Evolutionary conservation across 495 filamentous ascomycete genomes (phyloP).

Genomic region (Evernia prunastri): DNA sequence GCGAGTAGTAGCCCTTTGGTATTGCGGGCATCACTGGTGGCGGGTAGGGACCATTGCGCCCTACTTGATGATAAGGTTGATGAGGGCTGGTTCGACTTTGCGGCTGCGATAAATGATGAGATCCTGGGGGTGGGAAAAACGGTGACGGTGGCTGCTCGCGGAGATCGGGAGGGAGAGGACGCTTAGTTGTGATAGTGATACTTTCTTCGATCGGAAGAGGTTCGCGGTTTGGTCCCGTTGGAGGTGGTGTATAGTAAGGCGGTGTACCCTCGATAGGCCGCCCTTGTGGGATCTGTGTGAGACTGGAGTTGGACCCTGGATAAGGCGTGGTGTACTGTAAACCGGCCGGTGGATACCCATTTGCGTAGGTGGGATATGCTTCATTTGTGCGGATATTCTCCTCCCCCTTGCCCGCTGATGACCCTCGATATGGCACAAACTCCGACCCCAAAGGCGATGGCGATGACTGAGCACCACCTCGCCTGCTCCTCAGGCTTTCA

Average conservation of each 20-base stretch:
- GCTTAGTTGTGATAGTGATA: constrained; percentile 24
- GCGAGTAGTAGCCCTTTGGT: constrained; percentile 44
- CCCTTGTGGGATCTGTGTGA: constrained; percentile 10
- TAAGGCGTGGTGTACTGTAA: constrained; percentile 15
- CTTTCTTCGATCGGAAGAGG: constrained; percentile 22
- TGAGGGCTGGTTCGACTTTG: constrained; percentile 16
- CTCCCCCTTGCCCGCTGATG: not conserved
- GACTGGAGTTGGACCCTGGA: constrained; percentile 14
- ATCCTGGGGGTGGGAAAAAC: constrained; percentile 15
- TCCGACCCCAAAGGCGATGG: constrained; percentile 36
- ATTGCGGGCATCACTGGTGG: constrained; percentile 15
- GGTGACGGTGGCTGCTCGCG: constrained; percentile 5
- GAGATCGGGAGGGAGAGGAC: constrained; percentile 22
- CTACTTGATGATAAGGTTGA: constrained; percentile 5
- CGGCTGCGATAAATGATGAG: constrained; percentile 9
- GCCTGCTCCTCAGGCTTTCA: constrained; percentile 33
- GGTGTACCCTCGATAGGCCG: constrained; percentile 3
- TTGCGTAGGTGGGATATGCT: constrained; percentile 1
- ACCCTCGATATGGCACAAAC: constrained; percentile 24
- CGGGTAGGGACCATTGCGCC: constrained; percentile 17
- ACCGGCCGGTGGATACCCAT: not conserved
- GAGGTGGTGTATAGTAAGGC: constrained; percentile 2
- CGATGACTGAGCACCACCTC: constrained; percentile 31
- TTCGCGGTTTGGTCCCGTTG: constrained; percentile 19
- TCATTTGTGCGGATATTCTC: constrained; percentile 23